These are phyloP conservation scores for Pseudonitzschia multistriata DNA, from an alignment of 108 stramenopile species.

Conservation along the genomic window DNA sequence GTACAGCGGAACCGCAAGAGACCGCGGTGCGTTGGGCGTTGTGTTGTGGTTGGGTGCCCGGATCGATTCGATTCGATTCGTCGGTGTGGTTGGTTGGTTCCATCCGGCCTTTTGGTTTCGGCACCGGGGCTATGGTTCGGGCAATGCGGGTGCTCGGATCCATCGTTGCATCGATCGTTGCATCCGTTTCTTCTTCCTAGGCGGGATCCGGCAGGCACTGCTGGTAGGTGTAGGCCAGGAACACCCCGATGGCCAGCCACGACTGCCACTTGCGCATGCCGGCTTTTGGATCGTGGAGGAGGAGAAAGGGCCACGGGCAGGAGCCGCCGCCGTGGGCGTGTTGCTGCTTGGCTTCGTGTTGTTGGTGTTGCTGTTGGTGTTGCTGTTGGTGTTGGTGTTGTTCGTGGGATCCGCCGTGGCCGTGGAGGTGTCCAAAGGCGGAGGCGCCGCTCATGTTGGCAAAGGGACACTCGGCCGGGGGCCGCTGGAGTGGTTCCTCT, in stretches of 20 bases:
- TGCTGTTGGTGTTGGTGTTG: background rate
- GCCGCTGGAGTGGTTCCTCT: background rate
- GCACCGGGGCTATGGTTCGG: too few relatives aligned
- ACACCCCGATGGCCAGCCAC: conserved; percentile 64
- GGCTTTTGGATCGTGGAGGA: conserved; percentile 72
- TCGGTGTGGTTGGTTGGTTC: too few relatives aligned
- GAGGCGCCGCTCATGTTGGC: conserved; percentile 31
- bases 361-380: background rate
- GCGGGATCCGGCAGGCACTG: background rate
- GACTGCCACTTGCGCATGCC: conserved; percentile 76
- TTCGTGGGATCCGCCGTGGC: too few relatives aligned
- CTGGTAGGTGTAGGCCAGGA: conserved; percentile 32
- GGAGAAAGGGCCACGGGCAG: conserved; percentile 89
- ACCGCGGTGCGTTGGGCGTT: too few relatives aligned
- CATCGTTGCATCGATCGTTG: too few relatives aligned
- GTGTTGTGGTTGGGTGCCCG: too few relatives aligned
- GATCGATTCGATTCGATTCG: too few relatives aligned
- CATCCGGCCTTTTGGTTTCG: too few relatives aligned
- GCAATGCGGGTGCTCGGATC: too few relatives aligned
- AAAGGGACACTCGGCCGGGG: conserved; percentile 46
- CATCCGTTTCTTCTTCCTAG: background rate
- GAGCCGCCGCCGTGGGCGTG: conserved; percentile 14
- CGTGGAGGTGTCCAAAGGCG: conserved; percentile 17
- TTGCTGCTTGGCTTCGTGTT: background rate
- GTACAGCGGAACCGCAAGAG: too few relatives aligned